Percentiles rank a stretch among this genome's conserved stretches.
Evolutionary conservation across 2,329 filamentous ascomycete species (phyloP).

Genomic region (Alternaria novae-zelandiae): DNA sequence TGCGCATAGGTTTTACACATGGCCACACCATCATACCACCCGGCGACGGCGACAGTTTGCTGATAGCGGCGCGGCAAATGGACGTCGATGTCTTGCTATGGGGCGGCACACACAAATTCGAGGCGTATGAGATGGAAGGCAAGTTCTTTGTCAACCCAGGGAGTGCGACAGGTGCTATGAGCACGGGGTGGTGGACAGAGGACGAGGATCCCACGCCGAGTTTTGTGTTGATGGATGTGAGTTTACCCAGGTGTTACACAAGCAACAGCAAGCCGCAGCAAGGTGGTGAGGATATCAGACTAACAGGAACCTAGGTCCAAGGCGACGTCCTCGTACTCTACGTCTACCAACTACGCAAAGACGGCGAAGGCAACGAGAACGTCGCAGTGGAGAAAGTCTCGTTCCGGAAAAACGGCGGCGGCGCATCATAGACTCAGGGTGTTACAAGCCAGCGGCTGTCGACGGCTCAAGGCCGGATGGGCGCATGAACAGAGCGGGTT

Average conservation of each 20-base stretch:
- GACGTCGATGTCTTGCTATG: constrained; percentile 73
- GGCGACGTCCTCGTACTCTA: constrained; percentile 95
- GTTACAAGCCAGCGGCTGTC: constrained; percentile 9
- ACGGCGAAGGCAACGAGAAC: constrained; percentile 59
- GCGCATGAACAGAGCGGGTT: not conserved
- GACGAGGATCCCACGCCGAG: constrained; percentile 77
- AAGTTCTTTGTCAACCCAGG: constrained; percentile 76
- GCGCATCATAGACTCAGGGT: constrained; percentile 40
- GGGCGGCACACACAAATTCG: constrained; percentile 73
- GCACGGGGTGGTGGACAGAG: constrained; percentile 64
- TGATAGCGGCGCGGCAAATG: constrained; percentile 74
- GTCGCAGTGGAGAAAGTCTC: constrained; percentile 64
- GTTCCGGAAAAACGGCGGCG: constrained; percentile 58
- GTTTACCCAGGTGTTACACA: constrained; percentile 49
- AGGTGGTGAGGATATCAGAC: constrained; percentile 8
- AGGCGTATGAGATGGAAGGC: constrained; percentile 74
- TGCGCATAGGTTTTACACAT: constrained; percentile 74
- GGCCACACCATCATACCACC: constrained; percentile 75
- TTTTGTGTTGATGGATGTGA: constrained; percentile 97
- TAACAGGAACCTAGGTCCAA: constrained; percentile 71
- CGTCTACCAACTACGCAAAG: constrained; percentile 72
- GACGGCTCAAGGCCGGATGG: constrained; percentile 10
- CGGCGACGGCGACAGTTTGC: constrained; percentile 68
- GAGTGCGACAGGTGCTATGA: constrained; percentile 71
- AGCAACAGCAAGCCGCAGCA: not conserved